Evolutionary conservation across 164 flowering plant genomes (phyloP).

Genomic region (Hamamelis virginiana): DNA sequence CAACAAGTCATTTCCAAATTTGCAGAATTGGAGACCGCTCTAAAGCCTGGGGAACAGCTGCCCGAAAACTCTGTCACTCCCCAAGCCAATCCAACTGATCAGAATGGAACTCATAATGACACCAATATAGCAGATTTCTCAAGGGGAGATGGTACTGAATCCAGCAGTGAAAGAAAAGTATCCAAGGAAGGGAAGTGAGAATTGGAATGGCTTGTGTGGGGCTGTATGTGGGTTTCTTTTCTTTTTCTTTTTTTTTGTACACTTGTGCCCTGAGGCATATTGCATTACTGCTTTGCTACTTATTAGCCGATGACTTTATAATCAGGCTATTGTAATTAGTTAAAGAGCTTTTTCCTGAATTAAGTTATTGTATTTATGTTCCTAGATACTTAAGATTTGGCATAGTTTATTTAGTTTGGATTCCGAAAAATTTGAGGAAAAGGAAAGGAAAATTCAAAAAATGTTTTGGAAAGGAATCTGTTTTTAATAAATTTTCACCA

Average conservation of each 20-base stretch:
- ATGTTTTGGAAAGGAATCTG: too few species aligned
- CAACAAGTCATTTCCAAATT: constrained; percentile 57
- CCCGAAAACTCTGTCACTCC: constrained; percentile 14
- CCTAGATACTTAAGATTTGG: neutral
- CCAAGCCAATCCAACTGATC: neutral
- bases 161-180: constrained; percentile 7
- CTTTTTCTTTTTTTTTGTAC: too few species aligned
- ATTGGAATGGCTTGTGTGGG: neutral
- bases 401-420: neutral
- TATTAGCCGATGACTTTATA: neutral
- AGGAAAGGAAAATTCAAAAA: too few species aligned
- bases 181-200: constrained; percentile 3
- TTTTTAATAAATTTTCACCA: too few species aligned
- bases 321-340: constrained; percentile 9
- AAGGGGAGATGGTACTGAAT: constrained; percentile 17
- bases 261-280: neutral
- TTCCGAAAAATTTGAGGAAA: too few species aligned
- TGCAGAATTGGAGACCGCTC: constrained; percentile 38
- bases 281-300: neutral
- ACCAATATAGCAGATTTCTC: constrained; percentile 9
- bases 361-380: neutral
- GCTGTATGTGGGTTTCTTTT: neutral
- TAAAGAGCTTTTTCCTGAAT: neutral
- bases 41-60: constrained; percentile 5
- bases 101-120: constrained; percentile 1